Percentiles rank a stretch among this genome's conserved stretches.
phyloP scores from a whole-genome alignment of 2,329 filamentous ascomycete genomes.

The Teratosphaeria destructans region DNA sequence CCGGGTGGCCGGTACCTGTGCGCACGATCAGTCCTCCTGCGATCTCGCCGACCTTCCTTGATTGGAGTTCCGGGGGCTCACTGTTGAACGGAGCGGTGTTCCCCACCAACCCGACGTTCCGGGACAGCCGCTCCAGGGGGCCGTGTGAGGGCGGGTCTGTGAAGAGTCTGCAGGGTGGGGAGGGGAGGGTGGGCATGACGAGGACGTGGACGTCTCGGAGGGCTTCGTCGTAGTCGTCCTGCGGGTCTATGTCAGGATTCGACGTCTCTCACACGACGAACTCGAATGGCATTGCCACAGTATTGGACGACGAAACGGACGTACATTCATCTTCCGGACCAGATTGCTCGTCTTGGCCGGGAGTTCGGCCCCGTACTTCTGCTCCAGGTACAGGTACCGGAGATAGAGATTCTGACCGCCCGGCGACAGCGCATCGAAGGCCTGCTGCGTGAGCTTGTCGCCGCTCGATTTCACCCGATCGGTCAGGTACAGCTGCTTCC shows the following conservation, averaged over 20 bases:
- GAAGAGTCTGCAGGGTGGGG: conserved; percentile 8
- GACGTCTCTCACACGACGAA: neutral
- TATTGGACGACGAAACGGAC: neutral
- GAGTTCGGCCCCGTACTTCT: conserved; percentile 5
- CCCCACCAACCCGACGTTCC: conserved; percentile 8
- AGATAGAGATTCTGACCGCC: conserved; percentile 10
- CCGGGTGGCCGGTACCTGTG: conserved; percentile 31
- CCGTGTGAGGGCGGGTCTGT: conserved; percentile 4
- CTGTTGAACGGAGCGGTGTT: conserved; percentile 12
- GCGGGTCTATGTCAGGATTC: neutral
- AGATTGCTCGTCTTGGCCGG: conserved; percentile 35
- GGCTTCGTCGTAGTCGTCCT: conserved; percentile 35
- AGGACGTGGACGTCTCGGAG: conserved; percentile 36
- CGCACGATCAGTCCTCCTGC: neutral
- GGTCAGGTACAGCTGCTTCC: conserved; percentile 9
- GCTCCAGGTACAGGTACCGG: conserved; percentile 8
- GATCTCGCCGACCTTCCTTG: too few relatives aligned
- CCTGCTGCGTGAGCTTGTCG: conserved; percentile 4
- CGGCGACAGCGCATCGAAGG: conserved; percentile 9
- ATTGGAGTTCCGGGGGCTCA: neutral
- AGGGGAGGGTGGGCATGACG: conserved; percentile 37
- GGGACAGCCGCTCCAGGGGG: conserved; percentile 9
- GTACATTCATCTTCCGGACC: conserved; percentile 30
- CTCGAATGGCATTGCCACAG: neutral
- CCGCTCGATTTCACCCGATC: conserved; percentile 5